Conservation (phyloP, 2,329 filamentous ascomycete species). For the Spiromastix sp. region DNA sequence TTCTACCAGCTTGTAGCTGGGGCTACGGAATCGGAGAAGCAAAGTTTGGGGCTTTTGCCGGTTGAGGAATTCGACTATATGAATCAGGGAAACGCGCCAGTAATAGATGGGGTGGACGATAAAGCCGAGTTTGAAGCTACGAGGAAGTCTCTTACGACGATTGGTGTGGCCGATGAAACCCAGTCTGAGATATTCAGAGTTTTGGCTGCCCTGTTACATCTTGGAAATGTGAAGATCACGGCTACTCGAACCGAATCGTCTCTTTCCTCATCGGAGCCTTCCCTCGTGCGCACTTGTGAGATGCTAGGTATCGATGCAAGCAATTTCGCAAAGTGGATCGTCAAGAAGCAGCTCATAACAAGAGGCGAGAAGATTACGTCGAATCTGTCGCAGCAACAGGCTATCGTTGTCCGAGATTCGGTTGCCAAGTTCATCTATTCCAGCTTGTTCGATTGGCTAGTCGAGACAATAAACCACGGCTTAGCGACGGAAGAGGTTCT, state of each 20-base stretch:
- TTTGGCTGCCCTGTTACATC: slow-evolving; percentile 79
- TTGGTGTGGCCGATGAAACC: slow-evolving; percentile 65
- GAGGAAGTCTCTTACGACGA: slow-evolving; percentile 72
- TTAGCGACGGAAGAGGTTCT: slow-evolving; percentile 83
- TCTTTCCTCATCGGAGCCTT: slow-evolving; percentile 68
- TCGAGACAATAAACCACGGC: slow-evolving; percentile 90
- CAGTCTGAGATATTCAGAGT: slow-evolving; percentile 84
- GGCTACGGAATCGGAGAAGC: slow-evolving; percentile 70
- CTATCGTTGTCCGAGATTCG: slow-evolving; percentile 87
- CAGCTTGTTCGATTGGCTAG: slow-evolving; percentile 95
- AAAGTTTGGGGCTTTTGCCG: slow-evolving; percentile 67
- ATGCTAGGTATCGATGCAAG: slow-evolving; percentile 78
- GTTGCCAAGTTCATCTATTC: slow-evolving; percentile 99
- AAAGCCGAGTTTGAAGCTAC: slow-evolving; percentile 88
- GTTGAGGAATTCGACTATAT: slow-evolving; percentile 92
- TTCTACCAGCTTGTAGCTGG: slow-evolving; percentile 96
- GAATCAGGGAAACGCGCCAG: slow-evolving; percentile 85
- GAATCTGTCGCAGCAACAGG: slow-evolving; percentile 87
- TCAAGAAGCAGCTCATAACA: slow-evolving; percentile 96
- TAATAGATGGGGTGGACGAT: slow-evolving; percentile 91
- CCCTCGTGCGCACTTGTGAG: slow-evolving; percentile 67
- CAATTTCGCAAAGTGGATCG: slow-evolving; percentile 94
- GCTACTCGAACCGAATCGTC: slow-evolving; percentile 82
- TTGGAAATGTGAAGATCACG: slow-evolving; percentile 94
- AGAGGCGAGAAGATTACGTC: slow-evolving; percentile 96